Percentiles rank a stretch among this genome's conserved stretches.
Conservation (phyloP, 139 green algal species). For the Micromonas commoda region DNA sequence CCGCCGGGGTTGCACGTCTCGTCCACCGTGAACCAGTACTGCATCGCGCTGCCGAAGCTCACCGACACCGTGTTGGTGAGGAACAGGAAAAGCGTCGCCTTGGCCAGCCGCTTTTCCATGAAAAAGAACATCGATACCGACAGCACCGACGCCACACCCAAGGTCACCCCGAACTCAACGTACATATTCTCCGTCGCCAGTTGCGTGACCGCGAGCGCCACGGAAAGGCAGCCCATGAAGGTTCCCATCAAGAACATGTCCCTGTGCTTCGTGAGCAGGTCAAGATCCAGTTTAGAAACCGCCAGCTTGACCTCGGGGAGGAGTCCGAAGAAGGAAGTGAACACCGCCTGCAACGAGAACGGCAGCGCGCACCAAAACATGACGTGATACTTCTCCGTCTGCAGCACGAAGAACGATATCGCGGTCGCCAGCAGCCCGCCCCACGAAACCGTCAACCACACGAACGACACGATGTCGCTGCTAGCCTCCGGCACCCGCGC, state of each 20-base stretch:
- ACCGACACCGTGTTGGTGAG: not conserved
- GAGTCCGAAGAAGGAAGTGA: not conserved
- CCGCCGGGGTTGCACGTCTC: constrained; percentile 6
- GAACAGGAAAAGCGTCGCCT: constrained; percentile 23
- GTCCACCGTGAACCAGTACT: constrained; percentile 23
- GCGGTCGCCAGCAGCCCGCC: not conserved
- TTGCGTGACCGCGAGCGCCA: not conserved
- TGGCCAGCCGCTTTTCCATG: not conserved
- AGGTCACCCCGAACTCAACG: not conserved
- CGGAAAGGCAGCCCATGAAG: constrained; percentile 7
- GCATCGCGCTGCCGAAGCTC: constrained; percentile 11
- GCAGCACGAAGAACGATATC: not conserved
- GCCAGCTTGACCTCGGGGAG: not conserved
- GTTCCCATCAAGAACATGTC: constrained; percentile 3
- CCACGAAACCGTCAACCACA: constrained; percentile 4
- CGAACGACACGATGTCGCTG: constrained; percentile 8
- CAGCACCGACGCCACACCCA: not conserved
- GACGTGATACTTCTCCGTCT: not conserved
- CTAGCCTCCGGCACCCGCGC: not conserved
- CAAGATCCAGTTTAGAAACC: not conserved
- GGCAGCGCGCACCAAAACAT: constrained; percentile 10
- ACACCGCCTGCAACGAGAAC: not conserved
- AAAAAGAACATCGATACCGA: not conserved
- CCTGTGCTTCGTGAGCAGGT: not conserved
- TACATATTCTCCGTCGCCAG: not conserved